phyloP scores from a whole-genome alignment of 1,139 yeast genomes.

The Suhomyces kunorum region DNA sequence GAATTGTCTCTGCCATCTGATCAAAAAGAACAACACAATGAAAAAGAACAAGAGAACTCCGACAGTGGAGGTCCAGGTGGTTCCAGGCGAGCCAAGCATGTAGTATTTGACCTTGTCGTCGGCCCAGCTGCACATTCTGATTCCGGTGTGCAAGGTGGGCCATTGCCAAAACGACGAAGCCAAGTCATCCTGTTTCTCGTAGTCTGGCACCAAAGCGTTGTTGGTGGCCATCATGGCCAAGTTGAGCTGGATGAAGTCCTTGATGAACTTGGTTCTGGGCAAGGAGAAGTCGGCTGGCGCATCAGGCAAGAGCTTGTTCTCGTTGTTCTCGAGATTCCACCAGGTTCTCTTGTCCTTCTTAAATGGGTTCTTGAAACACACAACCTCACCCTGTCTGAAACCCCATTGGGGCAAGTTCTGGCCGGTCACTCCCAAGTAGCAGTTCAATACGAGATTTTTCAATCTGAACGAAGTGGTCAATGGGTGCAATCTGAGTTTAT shows the following conservation, averaged over 20 bases:
- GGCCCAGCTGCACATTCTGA: constrained; percentile 96
- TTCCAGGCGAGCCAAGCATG: constrained; percentile 89
- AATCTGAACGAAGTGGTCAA: constrained; percentile 84
- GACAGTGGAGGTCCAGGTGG: constrained; percentile 87
- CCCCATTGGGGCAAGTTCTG: constrained; percentile 92
- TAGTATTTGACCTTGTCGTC: constrained; percentile 78
- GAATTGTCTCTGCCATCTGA: constrained; percentile 94
- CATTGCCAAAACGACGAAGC: constrained; percentile 97
- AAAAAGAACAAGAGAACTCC: constrained; percentile 65
- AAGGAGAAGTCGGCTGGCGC: constrained; percentile 71
- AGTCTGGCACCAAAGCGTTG: constrained; percentile 91
- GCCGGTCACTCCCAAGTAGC: constrained; percentile 88
- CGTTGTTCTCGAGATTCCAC: constrained; percentile 96
- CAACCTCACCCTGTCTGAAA: constrained; percentile 95
- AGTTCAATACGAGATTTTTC: constrained; percentile 63
- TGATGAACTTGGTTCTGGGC: constrained; percentile 81
- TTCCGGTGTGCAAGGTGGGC: constrained; percentile 92
- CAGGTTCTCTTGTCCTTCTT: constrained; percentile 90
- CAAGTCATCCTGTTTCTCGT: constrained; percentile 86
- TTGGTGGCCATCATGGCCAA: constrained; percentile 99
- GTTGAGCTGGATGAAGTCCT: constrained; percentile 89
- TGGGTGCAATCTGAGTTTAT: constrained; percentile 71
- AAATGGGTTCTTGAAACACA: constrained; percentile 75
- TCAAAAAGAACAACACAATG: constrained; percentile 55
- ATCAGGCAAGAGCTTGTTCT: constrained; percentile 70